Evolutionary conservation across 441 rosid genomes (phyloP).

Genomic region (Gossypium davidsonii): DNA sequence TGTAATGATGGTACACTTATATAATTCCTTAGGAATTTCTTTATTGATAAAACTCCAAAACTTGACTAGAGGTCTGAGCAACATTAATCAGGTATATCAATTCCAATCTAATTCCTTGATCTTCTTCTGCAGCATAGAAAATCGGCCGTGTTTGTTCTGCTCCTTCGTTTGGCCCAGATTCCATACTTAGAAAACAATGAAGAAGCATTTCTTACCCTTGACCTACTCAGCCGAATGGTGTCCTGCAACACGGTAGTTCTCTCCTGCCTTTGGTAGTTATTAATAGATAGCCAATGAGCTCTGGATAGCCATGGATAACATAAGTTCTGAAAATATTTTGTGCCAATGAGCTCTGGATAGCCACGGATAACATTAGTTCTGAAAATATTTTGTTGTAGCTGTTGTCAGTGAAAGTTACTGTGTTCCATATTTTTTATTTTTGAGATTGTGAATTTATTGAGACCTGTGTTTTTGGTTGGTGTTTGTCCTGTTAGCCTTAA

Average conservation of each 20-base stretch:
- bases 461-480: constrained; percentile 1
- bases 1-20: background rate
- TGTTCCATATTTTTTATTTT: background rate
- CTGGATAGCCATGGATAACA: background rate
- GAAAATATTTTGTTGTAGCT: background rate
- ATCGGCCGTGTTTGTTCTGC: constrained; percentile 70
- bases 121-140: constrained; percentile 46
- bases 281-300: background rate
- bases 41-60: background rate
- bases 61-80: background rate
- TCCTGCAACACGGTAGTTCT: constrained; percentile 68
- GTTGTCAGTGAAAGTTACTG: background rate
- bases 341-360: background rate
- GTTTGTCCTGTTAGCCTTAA: constrained; percentile 4
- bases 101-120: constrained; percentile 14
- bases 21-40: background rate
- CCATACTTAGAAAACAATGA: constrained; percentile 44
- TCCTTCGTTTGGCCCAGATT: constrained; percentile 73
- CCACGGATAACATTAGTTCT: background rate
- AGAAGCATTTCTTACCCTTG: constrained; percentile 59
- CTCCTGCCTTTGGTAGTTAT: constrained; percentile 12
- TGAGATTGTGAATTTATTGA: background rate
- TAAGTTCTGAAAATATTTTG: background rate
- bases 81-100: background rate
- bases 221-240: constrained; percentile 72